Base-by-base conservation (phyloP, 1,284 basidiomycete species). In the Cryptococcus sp. region DNA sequence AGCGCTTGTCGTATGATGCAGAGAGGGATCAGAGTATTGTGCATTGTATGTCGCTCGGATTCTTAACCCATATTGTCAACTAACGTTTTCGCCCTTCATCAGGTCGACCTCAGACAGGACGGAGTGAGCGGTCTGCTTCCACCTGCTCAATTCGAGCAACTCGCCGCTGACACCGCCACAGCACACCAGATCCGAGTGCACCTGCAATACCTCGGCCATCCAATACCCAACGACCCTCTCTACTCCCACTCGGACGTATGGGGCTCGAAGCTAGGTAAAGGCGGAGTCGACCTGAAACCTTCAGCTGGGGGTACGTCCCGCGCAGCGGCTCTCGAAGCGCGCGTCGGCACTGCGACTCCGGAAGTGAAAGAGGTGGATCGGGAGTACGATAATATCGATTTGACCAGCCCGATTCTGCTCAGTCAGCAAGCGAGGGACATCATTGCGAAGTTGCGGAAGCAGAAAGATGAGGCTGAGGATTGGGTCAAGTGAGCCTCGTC, bases 181-280 rank as follows among this genome's bases (percentile, higher is more conserved):
- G 93, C 93, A 0, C 93, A 97, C 78, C 93, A 97, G 78, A 89
- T 96, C 58, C 86, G 95, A 47, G 95, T 99, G 1, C 96, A 99
- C 73, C 84, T 98, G 1, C 96, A 99, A 79, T 98, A 85, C 73
- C 85, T 99, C 50, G 96, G 96, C 1, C 82, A 91, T 71, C 89
- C 96, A 0, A 94, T 99, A 64, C 90, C 91, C 23, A 95, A 96
- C 71, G 93, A 95, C 71, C 88, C 91, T 1, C 83, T 94, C 0
- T 95, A 95, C 75, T 87, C 88, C 15, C 87, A 88, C 59, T 75
- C 81, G 20, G 83, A 83, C 27, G 91, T 95, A 40, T 97, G 93
- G 93, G 92, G 92, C 25, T 75, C 82, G 19, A 83, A 83, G 5
- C 77, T 89, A 1, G 93, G 91, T 3, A 86, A 85, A 74, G 88